A percentile compares a stretch with the other conserved stretches of the same genome.
Conservation (phyloP, 2,329 filamentous ascomycete species). For the Xylariaceae sp. region DNA sequence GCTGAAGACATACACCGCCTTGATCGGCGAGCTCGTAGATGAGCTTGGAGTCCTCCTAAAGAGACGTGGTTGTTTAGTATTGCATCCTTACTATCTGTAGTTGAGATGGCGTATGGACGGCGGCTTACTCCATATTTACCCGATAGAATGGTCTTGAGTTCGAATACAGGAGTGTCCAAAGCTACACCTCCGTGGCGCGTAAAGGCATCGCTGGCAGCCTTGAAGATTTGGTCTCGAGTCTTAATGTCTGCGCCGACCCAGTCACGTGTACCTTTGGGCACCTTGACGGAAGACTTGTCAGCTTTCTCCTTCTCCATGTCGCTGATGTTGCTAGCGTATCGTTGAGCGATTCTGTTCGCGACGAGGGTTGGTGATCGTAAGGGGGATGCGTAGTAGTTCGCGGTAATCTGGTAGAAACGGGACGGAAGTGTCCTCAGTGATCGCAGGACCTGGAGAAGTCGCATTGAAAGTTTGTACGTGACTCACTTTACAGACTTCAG, state of each 20-base stretch:
- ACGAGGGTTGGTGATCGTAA: not conserved
- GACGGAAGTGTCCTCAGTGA: conserved; percentile 8
- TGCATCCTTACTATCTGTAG: too few relatives aligned
- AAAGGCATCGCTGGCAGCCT: conserved; percentile 36
- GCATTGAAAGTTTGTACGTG: conserved; percentile 16
- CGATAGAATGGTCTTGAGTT: conserved; percentile 67
- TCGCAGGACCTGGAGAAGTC: conserved; percentile 12
- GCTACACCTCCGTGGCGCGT: conserved; percentile 65
- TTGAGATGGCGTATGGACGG: not conserved
- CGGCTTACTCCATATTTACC: conserved; percentile 41
- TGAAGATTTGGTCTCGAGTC: conserved; percentile 74
- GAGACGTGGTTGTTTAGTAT: conserved; percentile 1
- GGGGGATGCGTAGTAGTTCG: not conserved
- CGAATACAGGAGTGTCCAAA: conserved; percentile 68
- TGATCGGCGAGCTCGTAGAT: conserved; percentile 83
- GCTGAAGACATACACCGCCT: conserved; percentile 76
- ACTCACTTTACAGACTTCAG: conserved; percentile 17
- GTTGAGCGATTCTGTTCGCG: not conserved
- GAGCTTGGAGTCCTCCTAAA: conserved; percentile 38
- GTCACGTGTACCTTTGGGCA: conserved; percentile 86
- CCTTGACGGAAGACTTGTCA: conserved; percentile 53
- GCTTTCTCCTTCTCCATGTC: conserved; percentile 13
- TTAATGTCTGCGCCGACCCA: conserved; percentile 76
- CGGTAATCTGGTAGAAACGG: not conserved
- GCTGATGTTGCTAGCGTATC: not conserved